Evolutionary conservation across 768 basidiomycete species (phyloP).

Genomic region (Pleurotus citrinopileatus): DNA sequence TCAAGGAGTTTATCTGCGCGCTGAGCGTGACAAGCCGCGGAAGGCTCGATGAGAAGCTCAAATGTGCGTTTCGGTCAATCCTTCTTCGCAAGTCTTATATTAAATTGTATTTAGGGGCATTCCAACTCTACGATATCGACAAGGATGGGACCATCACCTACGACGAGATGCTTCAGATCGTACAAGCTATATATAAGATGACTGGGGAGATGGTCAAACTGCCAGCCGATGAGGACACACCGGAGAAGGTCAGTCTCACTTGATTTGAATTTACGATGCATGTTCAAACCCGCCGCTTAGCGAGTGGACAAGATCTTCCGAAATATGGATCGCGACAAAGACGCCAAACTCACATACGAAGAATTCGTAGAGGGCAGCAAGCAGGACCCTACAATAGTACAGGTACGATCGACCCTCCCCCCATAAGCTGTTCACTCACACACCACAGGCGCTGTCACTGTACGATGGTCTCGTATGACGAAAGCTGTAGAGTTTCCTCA

Average conservation of each 20-base stretch:
- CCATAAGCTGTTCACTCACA: conserved; percentile 12
- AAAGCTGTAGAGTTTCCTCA: conserved; percentile 9
- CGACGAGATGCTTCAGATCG: conserved; percentile 98
- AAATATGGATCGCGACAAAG: conserved; percentile 96
- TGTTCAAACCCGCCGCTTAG: conserved; percentile 40
- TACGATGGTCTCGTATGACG: conserved; percentile 90
- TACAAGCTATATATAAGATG: conserved; percentile 99
- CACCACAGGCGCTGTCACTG: conserved; percentile 78
- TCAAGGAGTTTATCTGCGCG: conserved; percentile 99
- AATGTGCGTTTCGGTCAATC: conserved; percentile 60
- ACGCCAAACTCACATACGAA: conserved; percentile 89
- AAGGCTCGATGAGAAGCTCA: conserved; percentile 93
- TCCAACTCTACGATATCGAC: conserved; percentile 98
- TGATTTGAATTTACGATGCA: conserved; percentile 9
- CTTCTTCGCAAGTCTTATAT: conserved; percentile 11
- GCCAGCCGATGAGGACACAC: conserved; percentile 98
- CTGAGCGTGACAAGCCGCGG: conserved; percentile 94
- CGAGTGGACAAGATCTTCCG: conserved; percentile 98
- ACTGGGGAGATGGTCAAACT: conserved; percentile 99
- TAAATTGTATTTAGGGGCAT: conserved; percentile 74
- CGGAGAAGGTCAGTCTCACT: conserved; percentile 73
- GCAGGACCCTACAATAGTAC: conserved; percentile 98
- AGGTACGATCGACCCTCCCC: conserved; percentile 48
- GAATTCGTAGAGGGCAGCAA: conserved; percentile 99
- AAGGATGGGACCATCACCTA: conserved; percentile 98